A percentile compares a stretch with the other conserved stretches of the same genome.
Conservation (phyloP, 2,329 filamentous ascomycete genomes). For the Chrysoporthe austroafricana region DNA sequence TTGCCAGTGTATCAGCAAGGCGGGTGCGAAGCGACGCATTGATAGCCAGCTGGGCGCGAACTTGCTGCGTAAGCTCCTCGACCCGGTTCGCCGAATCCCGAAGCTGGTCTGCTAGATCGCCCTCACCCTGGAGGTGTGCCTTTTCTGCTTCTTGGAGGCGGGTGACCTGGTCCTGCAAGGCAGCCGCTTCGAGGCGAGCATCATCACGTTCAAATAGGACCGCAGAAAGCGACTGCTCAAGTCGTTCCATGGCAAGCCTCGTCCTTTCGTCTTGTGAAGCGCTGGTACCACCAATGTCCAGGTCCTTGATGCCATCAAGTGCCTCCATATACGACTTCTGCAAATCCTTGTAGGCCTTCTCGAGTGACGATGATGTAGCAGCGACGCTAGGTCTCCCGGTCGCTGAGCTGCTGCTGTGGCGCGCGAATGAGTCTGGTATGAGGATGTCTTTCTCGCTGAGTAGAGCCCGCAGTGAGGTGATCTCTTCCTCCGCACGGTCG, state of each 20-base stretch:
- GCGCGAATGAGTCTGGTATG: slow-evolving; percentile 64
- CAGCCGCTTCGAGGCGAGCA: slow-evolving; percentile 66
- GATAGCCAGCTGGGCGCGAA: slow-evolving; percentile 76
- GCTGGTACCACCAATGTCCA: slow-evolving; percentile 54
- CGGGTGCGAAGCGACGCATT: slow-evolving; percentile 78
- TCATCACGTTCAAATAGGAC: slow-evolving; percentile 74
- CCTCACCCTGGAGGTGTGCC: slow-evolving; percentile 61
- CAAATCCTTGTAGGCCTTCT: slow-evolving; percentile 74
- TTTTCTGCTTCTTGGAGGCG: slow-evolving; percentile 61
- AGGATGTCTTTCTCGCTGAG: slow-evolving; percentile 83
- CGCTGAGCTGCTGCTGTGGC: slow-evolving; percentile 39
- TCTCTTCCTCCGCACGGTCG: slow-evolving; percentile 93
- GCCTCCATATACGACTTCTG: slow-evolving; percentile 72
- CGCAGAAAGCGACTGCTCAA: slow-evolving; percentile 70
- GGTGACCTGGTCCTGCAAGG: slow-evolving; percentile 65
- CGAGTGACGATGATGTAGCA: slow-evolving; percentile 71
- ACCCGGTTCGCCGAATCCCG: slow-evolving; percentile 75
- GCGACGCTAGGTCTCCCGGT: slow-evolving; percentile 48
- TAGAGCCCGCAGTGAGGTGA: slow-evolving; percentile 76
- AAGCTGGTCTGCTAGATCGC: slow-evolving; percentile 70
- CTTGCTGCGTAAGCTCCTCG: slow-evolving; percentile 77
- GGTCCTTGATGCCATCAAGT: slow-evolving; percentile 65
- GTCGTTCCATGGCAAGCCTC: slow-evolving; percentile 62
- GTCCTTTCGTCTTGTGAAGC: slow-evolving; percentile 59
- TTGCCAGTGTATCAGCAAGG: slow-evolving; percentile 76